phyloP scores from a whole-genome alignment of 2,329 filamentous ascomycete genomes.

The Exophiala aquamarina region DNA sequence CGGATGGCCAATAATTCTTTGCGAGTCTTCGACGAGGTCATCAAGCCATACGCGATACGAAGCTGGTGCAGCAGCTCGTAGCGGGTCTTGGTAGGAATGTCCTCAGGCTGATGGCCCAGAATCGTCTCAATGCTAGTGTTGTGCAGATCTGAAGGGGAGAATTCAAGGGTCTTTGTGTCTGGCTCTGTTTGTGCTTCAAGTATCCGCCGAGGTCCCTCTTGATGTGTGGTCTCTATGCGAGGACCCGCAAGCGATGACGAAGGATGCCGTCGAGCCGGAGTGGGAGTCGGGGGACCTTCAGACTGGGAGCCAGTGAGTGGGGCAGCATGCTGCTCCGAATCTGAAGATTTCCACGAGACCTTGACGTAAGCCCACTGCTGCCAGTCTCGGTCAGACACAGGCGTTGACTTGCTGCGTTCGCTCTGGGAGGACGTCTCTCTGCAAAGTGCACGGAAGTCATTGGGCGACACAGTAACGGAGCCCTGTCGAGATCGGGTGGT shows the following conservation, averaged over 20 bases:
- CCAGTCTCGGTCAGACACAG: conserved; percentile 52
- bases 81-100: conserved; percentile 69
- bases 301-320: conserved; percentile 32
- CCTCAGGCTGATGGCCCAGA: conserved; percentile 48
- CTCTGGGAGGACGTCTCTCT: conserved; percentile 50
- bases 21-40: conserved; percentile 63
- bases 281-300: conserved; percentile 68
- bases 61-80: conserved; percentile 86
- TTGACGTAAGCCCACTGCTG: conserved; percentile 78
- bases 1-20: conserved; percentile 78
- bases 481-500: conserved; percentile 32
- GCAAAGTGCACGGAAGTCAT: conserved; percentile 76
- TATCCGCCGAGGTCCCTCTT: conserved; percentile 52
- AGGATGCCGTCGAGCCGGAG: conserved; percentile 66
- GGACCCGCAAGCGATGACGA: conserved; percentile 50
- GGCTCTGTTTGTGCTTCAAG: conserved; percentile 1
- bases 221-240: conserved; percentile 43
- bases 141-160: conserved; percentile 18
- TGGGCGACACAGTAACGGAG: conserved; percentile 65
- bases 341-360: conserved; percentile 70
- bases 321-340: conserved; percentile 25
- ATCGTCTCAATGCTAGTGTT: conserved; percentile 35
- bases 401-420: conserved; percentile 31
- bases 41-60: conserved; percentile 78
- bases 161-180: conserved; percentile 15